phyloP scores from a whole-genome alignment of 208 protist species.

The Trichomonas gallinae region DNA sequence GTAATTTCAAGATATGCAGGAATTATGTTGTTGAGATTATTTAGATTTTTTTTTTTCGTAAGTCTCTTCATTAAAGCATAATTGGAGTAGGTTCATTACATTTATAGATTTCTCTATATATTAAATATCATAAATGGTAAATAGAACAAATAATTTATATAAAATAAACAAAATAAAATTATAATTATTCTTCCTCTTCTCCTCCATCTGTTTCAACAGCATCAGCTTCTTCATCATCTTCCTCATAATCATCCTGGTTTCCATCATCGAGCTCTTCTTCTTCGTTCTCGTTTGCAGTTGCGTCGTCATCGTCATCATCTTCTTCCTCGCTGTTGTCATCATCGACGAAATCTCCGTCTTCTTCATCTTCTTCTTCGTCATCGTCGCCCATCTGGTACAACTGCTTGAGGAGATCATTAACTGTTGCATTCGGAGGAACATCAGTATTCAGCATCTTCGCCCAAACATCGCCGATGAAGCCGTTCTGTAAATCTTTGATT shows the following conservation, averaged over 20 bases:
- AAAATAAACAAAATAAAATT: not conserved
- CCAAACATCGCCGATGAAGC: not conserved
- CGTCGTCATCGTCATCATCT: not conserved
- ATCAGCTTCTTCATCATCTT: not conserved
- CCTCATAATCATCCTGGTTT: not conserved
- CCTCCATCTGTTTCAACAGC: not conserved
- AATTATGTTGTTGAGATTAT: too few species aligned
- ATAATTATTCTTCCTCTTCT: not conserved
- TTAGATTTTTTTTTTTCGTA: too few species aligned
- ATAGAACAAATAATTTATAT: not conserved
- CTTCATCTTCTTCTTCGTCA: not conserved
- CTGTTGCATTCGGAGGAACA: not conserved
- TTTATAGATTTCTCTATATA: too few species aligned
- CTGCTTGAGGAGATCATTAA: not conserved
- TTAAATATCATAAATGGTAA: too few species aligned
- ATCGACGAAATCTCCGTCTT: not conserved
- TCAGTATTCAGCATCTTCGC: not conserved
- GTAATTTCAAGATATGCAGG: too few species aligned
- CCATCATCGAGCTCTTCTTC: not conserved
- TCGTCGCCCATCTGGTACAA: not conserved
- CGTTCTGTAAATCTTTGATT: not conserved
- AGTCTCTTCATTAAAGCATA: too few species aligned
- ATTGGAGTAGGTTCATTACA: too few species aligned
- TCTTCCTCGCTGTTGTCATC: not conserved
- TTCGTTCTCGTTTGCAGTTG: not conserved